Conservation (phyloP, 2,329 filamentous ascomycete genomes). For the Colletotrichum aenigma region DNA sequence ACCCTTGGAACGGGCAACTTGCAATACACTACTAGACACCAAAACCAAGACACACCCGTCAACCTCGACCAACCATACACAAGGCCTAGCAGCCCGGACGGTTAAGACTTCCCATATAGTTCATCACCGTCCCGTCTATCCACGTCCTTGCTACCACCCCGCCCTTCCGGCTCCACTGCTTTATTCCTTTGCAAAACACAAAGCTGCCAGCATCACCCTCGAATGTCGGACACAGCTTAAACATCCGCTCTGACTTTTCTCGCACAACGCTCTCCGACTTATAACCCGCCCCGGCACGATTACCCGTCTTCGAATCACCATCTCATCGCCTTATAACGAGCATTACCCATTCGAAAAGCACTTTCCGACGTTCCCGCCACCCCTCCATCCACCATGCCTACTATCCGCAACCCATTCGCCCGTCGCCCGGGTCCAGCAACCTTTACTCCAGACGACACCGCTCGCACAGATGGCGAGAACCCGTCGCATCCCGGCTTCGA, state of each 20-base stretch:
- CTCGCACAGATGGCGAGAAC: conserved; percentile 46
- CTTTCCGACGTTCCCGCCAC: not conserved
- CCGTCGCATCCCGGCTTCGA: conserved; percentile 59
- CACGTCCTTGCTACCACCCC: not conserved
- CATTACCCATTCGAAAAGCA: not conserved
- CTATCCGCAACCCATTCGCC: conserved; percentile 74
- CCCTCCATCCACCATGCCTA: conserved; percentile 52
- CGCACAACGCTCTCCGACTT: not conserved
- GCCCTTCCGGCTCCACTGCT: conserved; percentile 5
- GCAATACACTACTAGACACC: not conserved
- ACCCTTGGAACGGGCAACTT: not conserved
- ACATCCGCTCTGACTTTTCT: not conserved
- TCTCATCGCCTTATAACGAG: not conserved
- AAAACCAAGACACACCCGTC: not conserved
- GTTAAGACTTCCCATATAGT: conserved; percentile 10
- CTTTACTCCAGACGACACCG: conserved; percentile 57
- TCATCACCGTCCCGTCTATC: conserved; percentile 11
- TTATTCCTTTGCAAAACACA: conserved; percentile 5
- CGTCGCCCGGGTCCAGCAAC: conserved; percentile 57
- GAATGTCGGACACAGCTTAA: not conserved
- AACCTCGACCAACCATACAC: not conserved
- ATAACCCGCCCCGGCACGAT: not conserved
- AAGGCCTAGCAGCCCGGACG: not conserved
- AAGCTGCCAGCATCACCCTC: conserved; percentile 7
- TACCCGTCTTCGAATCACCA: not conserved